Evolutionary conservation across 164 flowering plant species (phyloP), one percentile per base, ranked within the genome.

Genomic region (Sedum album): DNA sequence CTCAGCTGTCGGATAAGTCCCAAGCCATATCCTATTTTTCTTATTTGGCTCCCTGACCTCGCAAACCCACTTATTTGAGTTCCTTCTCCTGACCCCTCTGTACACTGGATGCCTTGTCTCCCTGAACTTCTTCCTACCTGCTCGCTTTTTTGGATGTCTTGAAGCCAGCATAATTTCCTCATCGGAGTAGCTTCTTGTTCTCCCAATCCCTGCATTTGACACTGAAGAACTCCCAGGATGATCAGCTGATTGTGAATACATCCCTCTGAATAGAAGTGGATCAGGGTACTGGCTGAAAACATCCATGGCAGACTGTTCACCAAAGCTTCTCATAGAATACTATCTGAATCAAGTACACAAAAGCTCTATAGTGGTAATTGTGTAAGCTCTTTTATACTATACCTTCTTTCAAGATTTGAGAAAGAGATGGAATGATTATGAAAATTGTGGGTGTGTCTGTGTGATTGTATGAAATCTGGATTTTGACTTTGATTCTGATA

Each of bases 101-200:
- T 73, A 88, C 15, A 86, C 76, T 1, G 90, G 90, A 69, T 88
- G 93, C 11, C 90, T 69, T 0, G 89, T 88, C 80, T 85, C 90
- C 63, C 72, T 78, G 68, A 88, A 84, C 53, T 82, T 77, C 73
- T 70, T 82, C 67, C 89, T 71, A 9, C 93, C 90, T 0, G 90
- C 89, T 0, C 81, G 76, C 69, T 76, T 75, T 77, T 86, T 88
- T 5, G 90, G 93, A 28, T 65, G 60, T 55, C 72, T 75, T 0
- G 79, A 76, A 1, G 89, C 89, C 31, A 86, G 67, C 5, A 79
- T 36, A 25, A 79, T 73, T 44, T 44, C 48, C 48, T 44, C 17
- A 17, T 44, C 48, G 17, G 48, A 17, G 20, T 44, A 44, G 48
- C 48, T 44, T 44, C 48, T 44, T 44, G 48, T 17, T 44, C 48